Conservation (phyloP, 192 early-diverging fungal genomes). For the Linnemannia exigua region DNA sequence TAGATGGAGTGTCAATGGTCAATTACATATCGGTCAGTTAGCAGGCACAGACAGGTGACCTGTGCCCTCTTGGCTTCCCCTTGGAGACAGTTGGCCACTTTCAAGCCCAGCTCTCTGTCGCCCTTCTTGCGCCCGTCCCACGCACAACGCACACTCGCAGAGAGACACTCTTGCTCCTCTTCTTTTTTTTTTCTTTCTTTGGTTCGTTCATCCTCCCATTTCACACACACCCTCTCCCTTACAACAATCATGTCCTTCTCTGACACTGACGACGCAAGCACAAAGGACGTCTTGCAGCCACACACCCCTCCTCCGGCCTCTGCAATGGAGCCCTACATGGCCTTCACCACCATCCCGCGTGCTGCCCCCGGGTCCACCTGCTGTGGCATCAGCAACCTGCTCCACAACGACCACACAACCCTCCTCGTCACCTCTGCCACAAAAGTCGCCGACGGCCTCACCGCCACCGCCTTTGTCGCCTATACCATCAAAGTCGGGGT, state of each 20-base stretch:
- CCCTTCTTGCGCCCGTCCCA: neutral
- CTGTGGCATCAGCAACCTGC: constrained; percentile 52
- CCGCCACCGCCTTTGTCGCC: constrained; percentile 64
- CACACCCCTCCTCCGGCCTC: constrained; percentile 6
- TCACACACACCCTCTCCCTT: neutral
- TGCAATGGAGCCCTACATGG: constrained; percentile 39
- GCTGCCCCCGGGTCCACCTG: constrained; percentile 52
- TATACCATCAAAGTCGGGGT: constrained; percentile 69
- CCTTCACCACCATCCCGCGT: constrained; percentile 53
- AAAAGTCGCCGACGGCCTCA: constrained; percentile 63
- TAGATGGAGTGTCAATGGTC: too few species aligned
- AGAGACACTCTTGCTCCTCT: neutral
- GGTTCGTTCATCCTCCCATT: neutral
- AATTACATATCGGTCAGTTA: neutral
- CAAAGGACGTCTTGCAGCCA: constrained; percentile 7
- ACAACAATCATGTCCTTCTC: constrained; percentile 38
- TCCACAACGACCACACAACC: constrained; percentile 51
- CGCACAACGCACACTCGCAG: neutral
- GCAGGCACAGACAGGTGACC: neutral
- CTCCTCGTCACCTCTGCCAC: constrained; percentile 64
- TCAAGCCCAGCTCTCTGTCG: neutral
- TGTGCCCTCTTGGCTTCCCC: neutral
- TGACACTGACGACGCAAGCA: constrained; percentile 25
- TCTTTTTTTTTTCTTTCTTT: neutral
- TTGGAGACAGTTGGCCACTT: neutral